Base-by-base conservation (phyloP, 306 rosid genomes). In the Malus sieversii region DNA sequence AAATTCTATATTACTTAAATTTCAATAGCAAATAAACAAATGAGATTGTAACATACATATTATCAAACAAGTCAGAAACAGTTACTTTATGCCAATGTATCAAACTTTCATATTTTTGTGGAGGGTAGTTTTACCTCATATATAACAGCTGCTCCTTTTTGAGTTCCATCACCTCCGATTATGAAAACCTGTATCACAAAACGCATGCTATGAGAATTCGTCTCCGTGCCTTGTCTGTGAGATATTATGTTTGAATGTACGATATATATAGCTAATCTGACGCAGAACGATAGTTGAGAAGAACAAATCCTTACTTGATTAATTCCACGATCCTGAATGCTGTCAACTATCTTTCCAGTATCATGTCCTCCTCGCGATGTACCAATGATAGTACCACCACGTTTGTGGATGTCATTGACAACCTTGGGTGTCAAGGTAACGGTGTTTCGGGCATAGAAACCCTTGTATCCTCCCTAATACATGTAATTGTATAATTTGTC, bases 81-180 rank as follows among this genome's bases (percentile, higher is more conserved):
- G 70, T 18, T 27, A 27, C 27, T 18, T 73, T 23, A 13, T 74
- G 45, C 8, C 0, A 27, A 68, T n/a, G 52, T 15, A 57, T 44
- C 20, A 38, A 40, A 66, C 30, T 42, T 57, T 20, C 23, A 15
- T 53, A 3, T 9, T 16, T 40, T 76, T 9, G 14, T 4, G 6
- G 57, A 67, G 57, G 55, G 67, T 74, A 30, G 12, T 42, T 19
- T 70, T 65, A 85, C 88, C 88, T 85, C 86, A 51, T 6, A 82
- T 72, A 85, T 85, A 35, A 73, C 82, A 82, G 88, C 42, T 33
- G 86, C 88, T 65, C 88, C 86, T 76, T 5, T 85, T 46, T 82
- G 88, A 76, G 88, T 85, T 76, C 88, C 88, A 85, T 85, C 88
- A 66, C 88, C 88, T 55, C 88, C 88, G 33, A 85, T 82, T 32